Evolutionary conservation across 208 protist species (phyloP).

Genomic region (Jaenimonas drosophilae): DNA sequence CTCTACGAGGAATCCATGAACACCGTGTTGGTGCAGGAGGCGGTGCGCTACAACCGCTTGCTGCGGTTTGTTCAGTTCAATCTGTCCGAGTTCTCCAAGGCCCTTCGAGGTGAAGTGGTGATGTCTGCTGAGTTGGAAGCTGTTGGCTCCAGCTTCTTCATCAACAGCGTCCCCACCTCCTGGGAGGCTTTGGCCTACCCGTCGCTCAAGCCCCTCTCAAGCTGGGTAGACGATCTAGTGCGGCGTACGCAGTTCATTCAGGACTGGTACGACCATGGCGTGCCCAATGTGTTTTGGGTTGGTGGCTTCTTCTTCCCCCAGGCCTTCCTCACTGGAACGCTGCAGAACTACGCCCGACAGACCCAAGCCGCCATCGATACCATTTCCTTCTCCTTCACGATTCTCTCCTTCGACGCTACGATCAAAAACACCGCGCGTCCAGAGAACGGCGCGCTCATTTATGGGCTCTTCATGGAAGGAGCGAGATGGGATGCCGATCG

Average conservation of each 20-base stretch:
- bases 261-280: slow-evolving; percentile 80
- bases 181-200: slow-evolving; percentile 91
- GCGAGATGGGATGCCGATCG: slow-evolving; percentile 88
- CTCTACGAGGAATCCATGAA: slow-evolving; percentile 93
- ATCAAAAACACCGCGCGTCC: slow-evolving; percentile 8
- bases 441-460: slow-evolving; percentile 77
- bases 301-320: slow-evolving; percentile 98
- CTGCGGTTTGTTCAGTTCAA: slow-evolving; percentile 80
- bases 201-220: slow-evolving; percentile 93
- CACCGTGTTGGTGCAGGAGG: slow-evolving; percentile 92
- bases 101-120: slow-evolving; percentile 92
- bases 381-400: slow-evolving; percentile 89
- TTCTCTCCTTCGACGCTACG: slow-evolving; percentile 23
- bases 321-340: slow-evolving; percentile 93
- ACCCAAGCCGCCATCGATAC: slow-evolving; percentile 93
- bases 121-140: slow-evolving; percentile 95
- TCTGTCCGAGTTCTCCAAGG: slow-evolving; percentile 91
- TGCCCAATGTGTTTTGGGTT: slow-evolving; percentile 91
- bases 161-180: slow-evolving; percentile 91
- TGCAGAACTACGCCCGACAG: slow-evolving; percentile 96
- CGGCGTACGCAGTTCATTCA: slow-evolving; percentile 85
- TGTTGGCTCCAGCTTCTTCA: slow-evolving; percentile 92
- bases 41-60: slow-evolving; percentile 92
- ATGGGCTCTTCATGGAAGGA: slow-evolving; percentile 96
- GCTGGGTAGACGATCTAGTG: slow-evolving; percentile 95